These are phyloP conservation scores for Linanthus parryae DNA, from an alignment of 148 eudicot genomes.

Conservation along the genomic window DNA sequence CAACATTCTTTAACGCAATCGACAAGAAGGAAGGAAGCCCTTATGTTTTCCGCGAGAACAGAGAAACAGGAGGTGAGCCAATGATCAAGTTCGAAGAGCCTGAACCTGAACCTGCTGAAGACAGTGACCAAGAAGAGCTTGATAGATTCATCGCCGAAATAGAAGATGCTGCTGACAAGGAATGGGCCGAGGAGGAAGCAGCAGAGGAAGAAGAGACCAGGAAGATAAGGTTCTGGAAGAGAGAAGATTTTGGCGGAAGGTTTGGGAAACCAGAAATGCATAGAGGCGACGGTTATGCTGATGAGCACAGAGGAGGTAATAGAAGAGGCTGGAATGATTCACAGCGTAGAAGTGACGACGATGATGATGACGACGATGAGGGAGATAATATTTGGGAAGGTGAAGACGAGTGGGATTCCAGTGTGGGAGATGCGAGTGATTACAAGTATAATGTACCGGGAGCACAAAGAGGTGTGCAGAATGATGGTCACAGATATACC, in stretches of 20 bases:
- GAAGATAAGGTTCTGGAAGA: slow-evolving; percentile 60
- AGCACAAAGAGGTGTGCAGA: slow-evolving; percentile 30
- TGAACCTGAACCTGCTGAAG: slow-evolving; percentile 36
- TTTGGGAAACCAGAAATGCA: slow-evolving; percentile 32
- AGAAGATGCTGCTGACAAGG: slow-evolving; percentile 90
- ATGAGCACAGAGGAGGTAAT: slow-evolving; percentile 30
- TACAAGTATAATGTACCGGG: slow-evolving; percentile 24
- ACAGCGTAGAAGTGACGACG: slow-evolving; percentile 17
- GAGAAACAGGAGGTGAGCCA: slow-evolving; percentile 17
- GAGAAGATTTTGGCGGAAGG: slow-evolving; percentile 55
- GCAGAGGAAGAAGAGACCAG: slow-evolving; percentile 71
- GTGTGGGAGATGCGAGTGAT: slow-evolving; percentile 18
- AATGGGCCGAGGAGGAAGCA: slow-evolving; percentile 84
- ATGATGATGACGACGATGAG: slow-evolving; percentile 43
- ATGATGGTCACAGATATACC: slow-evolving; percentile 17
- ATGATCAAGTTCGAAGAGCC: slow-evolving; percentile 18
- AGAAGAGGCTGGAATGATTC: slow-evolving; percentile 23
- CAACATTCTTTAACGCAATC: slow-evolving; percentile 90
- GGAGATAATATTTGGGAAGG: slow-evolving; percentile 25
- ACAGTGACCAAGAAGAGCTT: slow-evolving; percentile 95
- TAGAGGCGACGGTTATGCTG: slow-evolving; percentile 32
- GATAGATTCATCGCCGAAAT: slow-evolving; percentile 93
- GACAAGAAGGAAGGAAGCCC: slow-evolving; percentile 92
- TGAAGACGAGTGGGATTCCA: slow-evolving; percentile 38
- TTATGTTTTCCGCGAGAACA: slow-evolving; percentile 67